Percentiles rank a stretch among this genome's conserved stretches.
phyloP scores from a whole-genome alignment of 345 rosid species.

The Erucastrum elatum region DNA sequence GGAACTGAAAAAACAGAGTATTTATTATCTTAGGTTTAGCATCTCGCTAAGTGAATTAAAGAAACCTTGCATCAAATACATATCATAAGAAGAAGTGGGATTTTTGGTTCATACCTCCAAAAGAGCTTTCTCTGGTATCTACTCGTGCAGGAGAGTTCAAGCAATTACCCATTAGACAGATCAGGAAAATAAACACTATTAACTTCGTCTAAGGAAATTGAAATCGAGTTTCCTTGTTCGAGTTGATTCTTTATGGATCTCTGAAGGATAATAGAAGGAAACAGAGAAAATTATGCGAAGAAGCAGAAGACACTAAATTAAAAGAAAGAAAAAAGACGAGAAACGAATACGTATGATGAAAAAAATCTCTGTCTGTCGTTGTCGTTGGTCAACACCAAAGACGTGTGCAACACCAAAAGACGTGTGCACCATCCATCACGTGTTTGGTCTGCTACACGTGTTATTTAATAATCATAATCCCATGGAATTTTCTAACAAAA shows the following conservation, averaged over 20 bases:
- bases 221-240: background rate
- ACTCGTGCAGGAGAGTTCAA: conserved; percentile 55
- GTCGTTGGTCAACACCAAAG: conserved; percentile 32
- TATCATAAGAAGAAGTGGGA: background rate
- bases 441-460: conserved; percentile 23
- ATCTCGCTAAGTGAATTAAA: background rate
- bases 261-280: background rate
- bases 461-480: background rate
- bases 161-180: conserved; percentile 63
- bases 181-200: background rate
- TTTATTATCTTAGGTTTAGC: background rate
- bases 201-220: background rate
- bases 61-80: conserved; percentile 9
- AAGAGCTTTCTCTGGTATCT: conserved; percentile 49
- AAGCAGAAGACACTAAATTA: conserved; percentile 17
- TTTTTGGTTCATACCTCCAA: conserved; percentile 27
- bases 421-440: conserved; percentile 35
- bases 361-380: conserved; percentile 10
- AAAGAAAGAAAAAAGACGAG: conserved; percentile 8
- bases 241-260: conserved; percentile 3
- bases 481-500: conserved; percentile 11
- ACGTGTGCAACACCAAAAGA: conserved; percentile 36
- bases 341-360: conserved; percentile 11
- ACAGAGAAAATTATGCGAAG: background rate
- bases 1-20: background rate